These are phyloP conservation scores for Xylariaceae sp. DNA, from an alignment of 2,329 filamentous ascomycete species.

Conservation along the genomic window DNA sequence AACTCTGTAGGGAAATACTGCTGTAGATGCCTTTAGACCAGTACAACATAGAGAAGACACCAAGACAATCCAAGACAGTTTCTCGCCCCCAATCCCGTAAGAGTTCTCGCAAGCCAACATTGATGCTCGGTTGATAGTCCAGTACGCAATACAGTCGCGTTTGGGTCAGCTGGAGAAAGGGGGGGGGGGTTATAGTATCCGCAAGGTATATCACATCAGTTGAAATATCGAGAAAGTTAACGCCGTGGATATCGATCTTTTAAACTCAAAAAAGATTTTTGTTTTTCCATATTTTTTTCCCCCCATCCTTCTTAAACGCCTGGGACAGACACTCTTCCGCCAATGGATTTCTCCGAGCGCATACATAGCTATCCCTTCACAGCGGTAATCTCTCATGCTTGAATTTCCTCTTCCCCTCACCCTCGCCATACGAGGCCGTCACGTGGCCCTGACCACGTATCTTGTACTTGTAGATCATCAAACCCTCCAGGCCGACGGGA, in stretches of 20 bases:
- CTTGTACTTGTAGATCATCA: constrained; percentile 98
- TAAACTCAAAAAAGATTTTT: too few relatives aligned
- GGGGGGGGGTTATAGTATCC: background rate
- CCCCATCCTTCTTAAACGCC: background rate
- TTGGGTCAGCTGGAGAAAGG: too few relatives aligned
- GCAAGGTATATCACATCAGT: background rate
- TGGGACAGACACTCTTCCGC: background rate
- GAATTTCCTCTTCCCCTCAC: constrained; percentile 52
- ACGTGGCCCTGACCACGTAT: constrained; percentile 77
- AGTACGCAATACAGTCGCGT: too few relatives aligned
- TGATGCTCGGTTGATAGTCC: too few relatives aligned
- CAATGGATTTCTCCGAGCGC: background rate
- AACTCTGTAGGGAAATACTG: too few relatives aligned
- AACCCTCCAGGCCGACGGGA: constrained; percentile 85
- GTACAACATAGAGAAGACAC: too few relatives aligned
- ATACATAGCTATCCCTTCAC: background rate
- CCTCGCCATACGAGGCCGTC: constrained; percentile 68
- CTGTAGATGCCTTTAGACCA: too few relatives aligned
- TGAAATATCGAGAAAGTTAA: background rate
- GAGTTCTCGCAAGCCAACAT: too few relatives aligned
- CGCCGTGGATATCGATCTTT: background rate
- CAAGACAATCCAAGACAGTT: too few relatives aligned
- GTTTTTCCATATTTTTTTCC: background rate
- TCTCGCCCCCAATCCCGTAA: too few relatives aligned
- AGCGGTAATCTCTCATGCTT: constrained; percentile 49